A percentile compares a stretch with the other conserved stretches of the same genome.
These are phyloP conservation scores for Choiromyces venosus DNA, from an alignment of 495 filamentous ascomycete genomes.

Conservation along the genomic window DNA sequence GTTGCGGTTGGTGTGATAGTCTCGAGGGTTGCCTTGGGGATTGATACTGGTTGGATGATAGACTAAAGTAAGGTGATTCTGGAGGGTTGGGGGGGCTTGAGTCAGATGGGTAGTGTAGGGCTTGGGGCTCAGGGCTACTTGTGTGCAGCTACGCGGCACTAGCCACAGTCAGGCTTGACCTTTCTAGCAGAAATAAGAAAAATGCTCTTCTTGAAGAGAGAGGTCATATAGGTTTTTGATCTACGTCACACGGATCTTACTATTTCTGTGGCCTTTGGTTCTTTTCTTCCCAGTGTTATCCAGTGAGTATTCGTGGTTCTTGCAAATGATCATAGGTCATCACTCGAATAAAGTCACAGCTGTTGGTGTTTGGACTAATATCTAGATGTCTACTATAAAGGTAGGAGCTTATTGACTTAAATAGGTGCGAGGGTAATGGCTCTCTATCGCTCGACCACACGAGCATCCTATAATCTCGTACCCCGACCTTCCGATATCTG, in stretches of 20 bases:
- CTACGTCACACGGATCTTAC: no score
- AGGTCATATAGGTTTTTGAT: neutral
- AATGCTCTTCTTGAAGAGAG: neutral
- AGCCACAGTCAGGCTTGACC: neutral
- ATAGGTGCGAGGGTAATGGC: neutral
- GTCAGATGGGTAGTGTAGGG: neutral
- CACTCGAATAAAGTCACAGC: neutral
- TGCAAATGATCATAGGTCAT: neutral
- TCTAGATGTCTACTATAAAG: neutral
- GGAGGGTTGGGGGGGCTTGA: neutral
- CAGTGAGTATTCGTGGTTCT: no score
- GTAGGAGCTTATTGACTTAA: neutral
- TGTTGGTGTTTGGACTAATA: neutral
- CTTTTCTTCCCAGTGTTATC: neutral
- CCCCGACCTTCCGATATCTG: neutral
- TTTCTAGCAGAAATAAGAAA: neutral
- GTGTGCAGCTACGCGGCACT: neutral
- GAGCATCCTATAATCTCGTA: neutral
- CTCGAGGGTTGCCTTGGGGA: neutral
- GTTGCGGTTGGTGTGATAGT: neutral
- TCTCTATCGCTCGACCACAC: neutral
- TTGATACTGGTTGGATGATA: neutral
- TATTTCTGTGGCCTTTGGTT: neutral
- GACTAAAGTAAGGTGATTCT: neutral
- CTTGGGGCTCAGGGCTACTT: neutral